A percentile compares a stretch with the other conserved stretches of the same genome.
Conservation (phyloP, 495 filamentous ascomycete genomes). For the Tuber calosporum region DNA sequence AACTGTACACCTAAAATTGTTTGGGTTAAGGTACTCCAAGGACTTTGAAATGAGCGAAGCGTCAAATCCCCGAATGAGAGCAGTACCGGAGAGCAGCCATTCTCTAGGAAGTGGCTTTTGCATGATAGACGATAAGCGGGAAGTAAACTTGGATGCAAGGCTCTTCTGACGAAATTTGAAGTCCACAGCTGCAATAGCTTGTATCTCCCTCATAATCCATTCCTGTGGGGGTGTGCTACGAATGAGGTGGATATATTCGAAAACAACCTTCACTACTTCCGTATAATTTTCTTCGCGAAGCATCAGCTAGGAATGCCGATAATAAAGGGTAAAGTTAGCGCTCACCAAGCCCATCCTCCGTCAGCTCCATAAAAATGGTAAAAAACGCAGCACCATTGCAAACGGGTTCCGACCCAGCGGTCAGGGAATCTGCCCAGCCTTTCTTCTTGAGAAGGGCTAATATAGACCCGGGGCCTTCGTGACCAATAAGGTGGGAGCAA, state of each 20-base stretch:
- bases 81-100: conserved; percentile 71
- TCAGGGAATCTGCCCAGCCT: conserved; percentile 86
- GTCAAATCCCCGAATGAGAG: conserved; percentile 70
- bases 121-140: conserved; percentile 73
- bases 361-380: conserved; percentile 69
- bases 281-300: conserved; percentile 58
- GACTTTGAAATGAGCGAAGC: conserved; percentile 66
- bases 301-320: conserved; percentile 46
- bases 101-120: conserved; percentile 80
- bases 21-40: conserved; percentile 65
- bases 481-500: conserved; percentile 86
- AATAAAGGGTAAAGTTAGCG: conserved; percentile 5
- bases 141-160: conserved; percentile 79
- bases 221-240: conserved; percentile 71
- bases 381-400: conserved; percentile 84
- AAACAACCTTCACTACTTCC: conserved; percentile 78
- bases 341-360: conserved; percentile 63
- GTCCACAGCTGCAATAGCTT: conserved; percentile 79
- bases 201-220: conserved; percentile 91
- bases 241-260: conserved; percentile 89
- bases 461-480: conserved; percentile 95
- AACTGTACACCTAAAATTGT: conserved; percentile 80
- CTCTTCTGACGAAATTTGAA: conserved; percentile 94
- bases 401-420: conserved; percentile 65
- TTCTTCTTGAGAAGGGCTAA: conserved; percentile 90